Percentiles rank a stretch among this genome's conserved stretches.
phyloP scores from a whole-genome alignment of 768 basidiomycete genomes.

The Leccinum boreale region DNA sequence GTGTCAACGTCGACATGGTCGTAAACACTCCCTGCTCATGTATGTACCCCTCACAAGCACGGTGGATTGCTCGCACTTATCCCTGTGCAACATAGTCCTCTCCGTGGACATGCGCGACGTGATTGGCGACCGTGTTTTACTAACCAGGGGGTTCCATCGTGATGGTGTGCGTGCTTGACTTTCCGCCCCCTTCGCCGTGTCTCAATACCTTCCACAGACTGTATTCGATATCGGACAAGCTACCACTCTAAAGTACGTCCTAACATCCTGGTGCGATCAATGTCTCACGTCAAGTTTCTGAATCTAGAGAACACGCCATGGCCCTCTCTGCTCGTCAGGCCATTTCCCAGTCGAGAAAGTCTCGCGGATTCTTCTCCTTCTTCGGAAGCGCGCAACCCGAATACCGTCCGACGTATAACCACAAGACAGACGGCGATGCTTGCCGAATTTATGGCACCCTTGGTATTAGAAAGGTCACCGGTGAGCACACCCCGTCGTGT shows the following conservation, averaged over 20 bases:
- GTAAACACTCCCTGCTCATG: constrained; percentile 93
- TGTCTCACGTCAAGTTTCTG: neutral
- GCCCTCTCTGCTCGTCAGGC: constrained; percentile 69
- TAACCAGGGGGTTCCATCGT: constrained; percentile 74
- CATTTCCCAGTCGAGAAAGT: constrained; percentile 67
- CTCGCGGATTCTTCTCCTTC: constrained; percentile 69
- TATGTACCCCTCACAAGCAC: constrained; percentile 42
- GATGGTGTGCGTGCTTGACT: constrained; percentile 63
- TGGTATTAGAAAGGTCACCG: constrained; percentile 85
- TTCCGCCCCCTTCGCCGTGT: neutral
- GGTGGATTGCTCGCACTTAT: neutral
- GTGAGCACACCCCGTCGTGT: constrained; percentile 32
- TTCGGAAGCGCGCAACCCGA: constrained; percentile 39
- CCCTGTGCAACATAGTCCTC: constrained; percentile 48
- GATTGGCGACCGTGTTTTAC: constrained; percentile 86
- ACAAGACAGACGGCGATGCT: constrained; percentile 64
- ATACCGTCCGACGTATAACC: constrained; percentile 73
- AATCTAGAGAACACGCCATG: constrained; percentile 55
- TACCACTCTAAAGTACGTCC: constrained; percentile 55
- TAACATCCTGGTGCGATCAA: neutral
- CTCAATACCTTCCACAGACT: constrained; percentile 42
- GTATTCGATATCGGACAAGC: constrained; percentile 83
- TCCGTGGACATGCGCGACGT: constrained; percentile 90
- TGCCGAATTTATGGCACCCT: constrained; percentile 87
- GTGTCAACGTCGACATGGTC: constrained; percentile 88